Evolutionary conservation across 352 stramenopile species (phyloP).

Genomic region (Salisapilia sapeloensis): DNA sequence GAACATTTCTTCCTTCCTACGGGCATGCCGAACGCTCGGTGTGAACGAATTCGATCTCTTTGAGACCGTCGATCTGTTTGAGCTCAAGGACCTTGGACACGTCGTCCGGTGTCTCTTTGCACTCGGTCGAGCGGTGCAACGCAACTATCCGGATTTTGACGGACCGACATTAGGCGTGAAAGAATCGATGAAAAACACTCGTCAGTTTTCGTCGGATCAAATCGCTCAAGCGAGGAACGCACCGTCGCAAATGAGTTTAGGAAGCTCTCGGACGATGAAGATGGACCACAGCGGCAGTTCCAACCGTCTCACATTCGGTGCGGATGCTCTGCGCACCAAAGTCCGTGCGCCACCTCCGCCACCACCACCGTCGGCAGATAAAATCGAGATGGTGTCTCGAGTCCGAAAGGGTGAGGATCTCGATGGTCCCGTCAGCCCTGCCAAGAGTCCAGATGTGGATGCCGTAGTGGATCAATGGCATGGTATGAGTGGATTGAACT

Average conservation of each 20-base stretch:
- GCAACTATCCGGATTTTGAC: constrained; percentile 48
- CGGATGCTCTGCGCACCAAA: constrained; percentile 29
- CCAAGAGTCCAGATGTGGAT: too few species aligned
- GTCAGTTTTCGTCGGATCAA: constrained; percentile 49
- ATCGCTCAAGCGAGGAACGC: constrained; percentile 40
- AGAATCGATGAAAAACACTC: constrained; percentile 61
- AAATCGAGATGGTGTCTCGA: constrained; percentile 42
- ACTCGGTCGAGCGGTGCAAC: constrained; percentile 55
- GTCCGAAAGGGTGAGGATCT: too few species aligned
- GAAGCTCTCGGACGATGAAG: constrained; percentile 58
- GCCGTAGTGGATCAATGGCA: too few species aligned
- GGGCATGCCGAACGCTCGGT: constrained; percentile 64
- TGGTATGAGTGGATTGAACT: too few species aligned
- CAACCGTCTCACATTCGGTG: constrained; percentile 63
- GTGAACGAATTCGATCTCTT: constrained; percentile 85
- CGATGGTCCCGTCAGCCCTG: too few species aligned
- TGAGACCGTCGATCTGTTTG: constrained; percentile 81
- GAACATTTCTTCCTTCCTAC: constrained; percentile 77
- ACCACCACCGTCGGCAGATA: constrained; percentile 53
- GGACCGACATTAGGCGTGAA: constrained; percentile 68
- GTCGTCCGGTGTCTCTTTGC: constrained; percentile 69
- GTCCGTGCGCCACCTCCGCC: constrained; percentile 39
- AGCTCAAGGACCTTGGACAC: constrained; percentile 73
- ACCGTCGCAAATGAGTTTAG: constrained; percentile 41
- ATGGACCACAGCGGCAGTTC: constrained; percentile 22